Evolutionary conservation across 1,284 basidiomycete genomes (phyloP).

Genomic region (Cutaneotrichosporon sp.): DNA sequence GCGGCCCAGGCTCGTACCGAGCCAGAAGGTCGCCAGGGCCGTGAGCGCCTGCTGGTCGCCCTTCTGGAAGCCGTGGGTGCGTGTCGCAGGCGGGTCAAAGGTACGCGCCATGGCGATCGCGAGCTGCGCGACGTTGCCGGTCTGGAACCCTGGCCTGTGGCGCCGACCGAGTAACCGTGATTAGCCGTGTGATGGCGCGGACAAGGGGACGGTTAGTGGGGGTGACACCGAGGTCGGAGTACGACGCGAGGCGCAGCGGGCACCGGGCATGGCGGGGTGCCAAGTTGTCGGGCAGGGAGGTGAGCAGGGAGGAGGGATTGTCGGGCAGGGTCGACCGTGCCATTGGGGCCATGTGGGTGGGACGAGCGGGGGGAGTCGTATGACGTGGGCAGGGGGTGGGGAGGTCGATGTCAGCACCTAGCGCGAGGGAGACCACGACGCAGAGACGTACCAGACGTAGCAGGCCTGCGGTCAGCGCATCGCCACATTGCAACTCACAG

Average conservation of each 20-base stretch:
- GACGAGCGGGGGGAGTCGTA: not conserved
- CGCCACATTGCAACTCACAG: conserved; percentile 39
- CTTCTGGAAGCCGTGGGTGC: conserved; percentile 65
- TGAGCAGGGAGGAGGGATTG: too few species aligned
- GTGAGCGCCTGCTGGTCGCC: conserved; percentile 78
- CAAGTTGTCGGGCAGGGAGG: not conserved
- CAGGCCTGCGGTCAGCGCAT: conserved; percentile 10
- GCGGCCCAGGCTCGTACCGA: conserved; percentile 53
- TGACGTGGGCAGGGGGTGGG: not conserved
- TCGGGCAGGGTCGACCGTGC: too few species aligned
- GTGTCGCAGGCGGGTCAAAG: conserved; percentile 60
- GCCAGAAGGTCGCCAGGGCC: conserved; percentile 69
- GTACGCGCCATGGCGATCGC: conserved; percentile 64
- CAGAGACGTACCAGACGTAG: conserved; percentile 9
- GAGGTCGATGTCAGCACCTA: not conserved
- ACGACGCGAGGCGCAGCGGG: too few species aligned
- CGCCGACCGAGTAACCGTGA: not conserved
- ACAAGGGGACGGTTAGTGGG: too few species aligned
- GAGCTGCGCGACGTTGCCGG: conserved; percentile 59
- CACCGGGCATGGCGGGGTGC: not conserved
- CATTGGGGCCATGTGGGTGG: not conserved
- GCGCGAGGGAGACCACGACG: not conserved
- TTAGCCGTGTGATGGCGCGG: not conserved
- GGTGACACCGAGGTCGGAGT: too few species aligned
- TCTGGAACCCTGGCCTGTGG: conserved; percentile 25